phyloP scores from a whole-genome alignment of 2,329 filamentous ascomycete genomes.

The Canariomyces notabilis region DNA sequence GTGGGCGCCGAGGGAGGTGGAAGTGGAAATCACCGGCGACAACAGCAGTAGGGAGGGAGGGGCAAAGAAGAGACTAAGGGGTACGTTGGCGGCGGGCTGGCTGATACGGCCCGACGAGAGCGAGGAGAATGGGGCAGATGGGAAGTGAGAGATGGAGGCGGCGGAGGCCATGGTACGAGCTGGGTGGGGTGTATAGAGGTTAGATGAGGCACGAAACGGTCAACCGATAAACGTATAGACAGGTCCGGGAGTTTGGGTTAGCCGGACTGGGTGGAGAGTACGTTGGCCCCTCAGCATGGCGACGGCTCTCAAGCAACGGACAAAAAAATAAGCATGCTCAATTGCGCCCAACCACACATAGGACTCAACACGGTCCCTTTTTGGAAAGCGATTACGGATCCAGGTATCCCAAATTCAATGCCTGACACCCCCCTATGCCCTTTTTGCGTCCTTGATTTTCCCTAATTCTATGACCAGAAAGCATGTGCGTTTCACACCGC shows the following conservation, averaged over 20 bases:
- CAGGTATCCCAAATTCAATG: conserved; percentile 8
- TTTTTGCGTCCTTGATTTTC: conserved; percentile 7
- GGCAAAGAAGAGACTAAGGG: conserved; percentile 6
- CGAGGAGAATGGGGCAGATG: neutral
- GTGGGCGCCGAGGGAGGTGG: conserved; percentile 48
- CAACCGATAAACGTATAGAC: too few species aligned
- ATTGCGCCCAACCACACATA: neutral
- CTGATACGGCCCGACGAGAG: conserved; percentile 29
- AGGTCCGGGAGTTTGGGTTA: too few species aligned
- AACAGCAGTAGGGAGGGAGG: conserved; percentile 8
- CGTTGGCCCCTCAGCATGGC: too few species aligned
- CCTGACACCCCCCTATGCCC: conserved; percentile 7
- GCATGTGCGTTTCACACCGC: conserved; percentile 40
- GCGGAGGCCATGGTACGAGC: neutral
- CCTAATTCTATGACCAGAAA: neutral
- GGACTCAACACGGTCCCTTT: neutral
- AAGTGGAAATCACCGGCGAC: conserved; percentile 20
- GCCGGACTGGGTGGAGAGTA: too few species aligned
- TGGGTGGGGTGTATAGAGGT: neutral
- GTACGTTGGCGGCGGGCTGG: conserved; percentile 36
- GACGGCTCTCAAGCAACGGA: neutral
- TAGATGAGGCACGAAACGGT: too few species aligned
- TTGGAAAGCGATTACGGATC: neutral
- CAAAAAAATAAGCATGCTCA: neutral
- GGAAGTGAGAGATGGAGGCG: conserved; percentile 6